Base-by-base conservation (phyloP, 163 green algal species). In the Prototheca wickerhamii region DNA sequence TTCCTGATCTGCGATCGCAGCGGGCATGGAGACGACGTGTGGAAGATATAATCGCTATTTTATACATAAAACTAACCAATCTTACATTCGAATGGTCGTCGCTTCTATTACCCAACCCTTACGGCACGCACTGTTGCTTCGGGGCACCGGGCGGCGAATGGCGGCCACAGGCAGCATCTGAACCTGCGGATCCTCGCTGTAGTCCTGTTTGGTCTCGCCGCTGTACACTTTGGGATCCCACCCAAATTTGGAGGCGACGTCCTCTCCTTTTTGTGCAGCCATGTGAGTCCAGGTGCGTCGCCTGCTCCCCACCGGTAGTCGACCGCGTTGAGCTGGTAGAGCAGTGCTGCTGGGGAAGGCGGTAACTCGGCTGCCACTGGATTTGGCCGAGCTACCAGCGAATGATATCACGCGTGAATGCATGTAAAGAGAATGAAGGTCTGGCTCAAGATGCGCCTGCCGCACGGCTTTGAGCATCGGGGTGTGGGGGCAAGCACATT, bases 81-180 rank as follows among this genome's bases (percentile, higher is more conserved):
- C 46, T 32, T 35, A 30, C 12, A 54, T 8, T 10, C 18, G 57
- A 29, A 52, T 50, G 35, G 7, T 52, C 12, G 8, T 18, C 18
- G 8, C 12, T 17, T 18, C 46, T 26, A 35, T 8, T 58, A n/a
- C 59, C 29, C 6, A 21, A 46, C 25, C 29, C 15, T 23, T 42
- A n/a, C 33, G 15, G 18, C 30, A 35, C 61, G 31, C 54, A 69
- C 62, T 34, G 54, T 70, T 70, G 34, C 54, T 40, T 4, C 64
- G 54, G 18, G 51, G 64, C 21, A 70, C 49, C 25, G 64, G 64
- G 12, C 64, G 46, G n/a, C 63, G 18, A 28, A 69, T 69, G 28
- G 29, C 21, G 6, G 10, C 33, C 5, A 69, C n/a, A 30, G 63
- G 63, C 26, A 69, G 49, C 44, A 63, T 50, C 25, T 30, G 29